phyloP scores from a whole-genome alignment of 1,139 yeast genomes.

The Schizosaccharomyces versatilis region DNA sequence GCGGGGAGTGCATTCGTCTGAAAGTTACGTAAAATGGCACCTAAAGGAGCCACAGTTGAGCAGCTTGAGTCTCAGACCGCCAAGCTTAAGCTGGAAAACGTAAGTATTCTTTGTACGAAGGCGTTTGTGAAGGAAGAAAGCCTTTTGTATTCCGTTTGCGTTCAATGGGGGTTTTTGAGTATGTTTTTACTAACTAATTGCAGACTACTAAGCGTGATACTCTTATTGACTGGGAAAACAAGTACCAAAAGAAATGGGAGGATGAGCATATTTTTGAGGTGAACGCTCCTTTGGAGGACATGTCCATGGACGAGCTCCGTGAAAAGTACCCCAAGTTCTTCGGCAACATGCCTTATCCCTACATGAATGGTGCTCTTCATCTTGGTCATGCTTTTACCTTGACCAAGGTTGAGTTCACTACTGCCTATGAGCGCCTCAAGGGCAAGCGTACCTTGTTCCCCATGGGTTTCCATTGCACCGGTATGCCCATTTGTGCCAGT shows the following conservation, averaged over 20 bases:
- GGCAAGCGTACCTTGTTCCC: constrained; percentile 90
- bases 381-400: constrained; percentile 94
- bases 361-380: constrained; percentile 95
- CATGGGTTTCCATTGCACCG: constrained; percentile 96
- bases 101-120: too few species aligned
- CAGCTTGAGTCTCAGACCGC: constrained; percentile 10
- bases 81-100: constrained; percentile 13
- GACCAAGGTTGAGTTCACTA: constrained; percentile 80
- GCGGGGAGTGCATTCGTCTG: neutral
- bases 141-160: too few species aligned
- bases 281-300: constrained; percentile 52
- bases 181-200: too few species aligned
- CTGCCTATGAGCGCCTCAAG: constrained; percentile 85
- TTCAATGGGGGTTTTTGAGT: too few species aligned
- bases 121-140: too few species aligned
- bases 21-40: neutral
- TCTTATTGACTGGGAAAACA: constrained; percentile 69
- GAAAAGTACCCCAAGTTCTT: constrained; percentile 66
- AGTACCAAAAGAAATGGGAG: constrained; percentile 71
- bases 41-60: neutral
- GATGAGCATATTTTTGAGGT: constrained; percentile 68
- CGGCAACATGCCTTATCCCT: constrained; percentile 93
- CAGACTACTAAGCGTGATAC: constrained; percentile 40
- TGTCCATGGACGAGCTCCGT: constrained; percentile 33
- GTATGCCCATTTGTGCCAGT: constrained; percentile 93